These are phyloP conservation scores for Leccinum longicurvipes DNA, from an alignment of 768 basidiomycete species.

Conservation along the genomic window DNA sequence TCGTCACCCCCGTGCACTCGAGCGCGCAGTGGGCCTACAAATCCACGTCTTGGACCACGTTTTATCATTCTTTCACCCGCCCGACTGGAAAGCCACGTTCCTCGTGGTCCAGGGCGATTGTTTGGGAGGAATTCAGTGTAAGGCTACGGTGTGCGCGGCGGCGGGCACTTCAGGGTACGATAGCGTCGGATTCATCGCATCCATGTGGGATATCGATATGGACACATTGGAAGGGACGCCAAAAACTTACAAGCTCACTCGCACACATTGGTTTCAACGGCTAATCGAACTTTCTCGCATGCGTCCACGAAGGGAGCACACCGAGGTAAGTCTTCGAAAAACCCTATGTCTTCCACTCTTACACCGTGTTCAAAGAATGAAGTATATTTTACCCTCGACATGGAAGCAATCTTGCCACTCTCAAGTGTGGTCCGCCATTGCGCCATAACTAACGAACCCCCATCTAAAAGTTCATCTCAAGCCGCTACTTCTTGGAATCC, in stretches of 20 bases:
- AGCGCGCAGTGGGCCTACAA: too few relatives aligned
- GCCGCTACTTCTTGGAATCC: constrained; percentile 13
- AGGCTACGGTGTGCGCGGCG: too few relatives aligned
- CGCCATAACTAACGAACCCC: constrained; percentile 36
- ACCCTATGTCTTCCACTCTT: not conserved
- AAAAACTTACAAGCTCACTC: constrained; percentile 49
- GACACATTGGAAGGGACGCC: constrained; percentile 28
- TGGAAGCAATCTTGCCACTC: constrained; percentile 47
- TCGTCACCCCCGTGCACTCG: too few relatives aligned
- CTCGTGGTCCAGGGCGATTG: too few relatives aligned
- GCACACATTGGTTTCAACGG: constrained; percentile 74
- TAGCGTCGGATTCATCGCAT: too few relatives aligned
- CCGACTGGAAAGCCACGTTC: too few relatives aligned
- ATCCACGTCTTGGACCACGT: too few relatives aligned
- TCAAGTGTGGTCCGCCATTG: constrained; percentile 52
- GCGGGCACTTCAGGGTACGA: too few relatives aligned
- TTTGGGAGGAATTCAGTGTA: too few relatives aligned
- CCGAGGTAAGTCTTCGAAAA: constrained; percentile 44
- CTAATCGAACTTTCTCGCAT: constrained; percentile 60
- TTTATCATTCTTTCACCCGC: too few relatives aligned
- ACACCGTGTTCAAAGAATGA: constrained; percentile 52
- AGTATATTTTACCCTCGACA: constrained; percentile 61
- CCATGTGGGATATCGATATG: constrained; percentile 36
- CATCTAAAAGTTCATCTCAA: constrained; percentile 6
- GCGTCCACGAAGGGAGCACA: constrained; percentile 57